phyloP scores from a whole-genome alignment of 1,139 yeast species.

The Suhomyces anneliseae region DNA sequence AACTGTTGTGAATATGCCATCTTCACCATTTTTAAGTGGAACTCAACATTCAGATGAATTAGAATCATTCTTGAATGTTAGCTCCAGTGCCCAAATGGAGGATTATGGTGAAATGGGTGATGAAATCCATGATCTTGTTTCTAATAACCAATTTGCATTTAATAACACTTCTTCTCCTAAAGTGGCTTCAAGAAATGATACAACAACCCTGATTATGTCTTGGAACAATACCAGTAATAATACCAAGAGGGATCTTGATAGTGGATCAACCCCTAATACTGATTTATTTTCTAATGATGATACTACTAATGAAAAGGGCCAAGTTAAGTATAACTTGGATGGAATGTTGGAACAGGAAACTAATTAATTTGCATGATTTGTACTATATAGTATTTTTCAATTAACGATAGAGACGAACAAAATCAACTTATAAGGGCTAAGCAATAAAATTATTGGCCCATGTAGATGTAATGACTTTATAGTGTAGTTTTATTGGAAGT shows the following conservation, averaged over 20 bases:
- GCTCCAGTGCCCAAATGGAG: constrained; percentile 12
- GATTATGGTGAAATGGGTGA: constrained; percentile 17
- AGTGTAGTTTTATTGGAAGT: not conserved
- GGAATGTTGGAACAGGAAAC: constrained; percentile 6
- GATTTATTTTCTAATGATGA: constrained; percentile 37
- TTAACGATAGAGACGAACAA: not conserved
- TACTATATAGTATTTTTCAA: constrained; percentile 1
- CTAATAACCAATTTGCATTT: constrained; percentile 10
- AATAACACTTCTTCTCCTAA: constrained; percentile 26
- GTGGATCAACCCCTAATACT: constrained; percentile 33
- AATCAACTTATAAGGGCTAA: too few species aligned
- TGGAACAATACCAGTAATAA: constrained; percentile 19
- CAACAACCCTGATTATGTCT: constrained; percentile 37
- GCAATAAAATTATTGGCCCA: too few species aligned
- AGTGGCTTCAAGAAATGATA: constrained; percentile 39
- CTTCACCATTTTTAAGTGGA: constrained; percentile 35
- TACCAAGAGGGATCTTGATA: constrained; percentile 17
- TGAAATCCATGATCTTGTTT: constrained; percentile 21
- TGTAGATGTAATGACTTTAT: too few species aligned
- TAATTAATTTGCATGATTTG: constrained; percentile 5
- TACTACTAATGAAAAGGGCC: constrained; percentile 5
- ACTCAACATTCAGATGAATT: constrained; percentile 19
- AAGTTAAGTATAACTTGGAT: constrained; percentile 6
- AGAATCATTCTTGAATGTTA: constrained; percentile 18
- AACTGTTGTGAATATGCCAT: constrained; percentile 41